Evolutionary conservation across 108 stramenopile species (phyloP), one percentile per base, ranked within the genome.

Genomic region (Fragilariopsis cylindrus): DNA sequence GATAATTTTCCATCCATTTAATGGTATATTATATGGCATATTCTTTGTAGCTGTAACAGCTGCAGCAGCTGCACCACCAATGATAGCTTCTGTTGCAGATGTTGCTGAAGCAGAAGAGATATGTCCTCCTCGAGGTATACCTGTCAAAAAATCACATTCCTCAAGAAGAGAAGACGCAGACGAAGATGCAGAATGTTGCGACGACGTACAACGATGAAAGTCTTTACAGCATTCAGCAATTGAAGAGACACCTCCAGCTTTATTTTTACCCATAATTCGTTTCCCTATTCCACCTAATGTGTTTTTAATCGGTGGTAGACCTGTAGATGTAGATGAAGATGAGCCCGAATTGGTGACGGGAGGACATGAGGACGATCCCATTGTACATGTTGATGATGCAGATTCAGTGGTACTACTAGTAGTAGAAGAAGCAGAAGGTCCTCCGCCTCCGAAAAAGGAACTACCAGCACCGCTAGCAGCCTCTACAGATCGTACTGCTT

Each of bases 1-100:
- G 47, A 96, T 90, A 16, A 89, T 83, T 73, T 96, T 96, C 95
- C 95, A 96, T 41, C 77, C 74, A 79, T 96, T 88, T 55, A 96
- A 71, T 21, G 91, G 92, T 60, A 96, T 81, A 41, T 83, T 83
- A 42, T 83, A 83, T 3, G 93, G 93, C 6, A 81, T 70, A 8
- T 74, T 47, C 16, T 64, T 53, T 15, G 67, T 54, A 9, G 57
- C 57, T 4, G 55, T 66, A 8, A 69, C 69, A 12, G 60, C 68
- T 21, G 57, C 67, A n/a, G 72, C 76, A n/a, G 21, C 73, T 7
- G 40, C 42, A 30, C 30, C 30, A 30, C 30, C 30, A 30, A 30
- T 30, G 30, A 30, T 30, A 30, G 30, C 30, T 30, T 30, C 30
- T 30, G 30, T 30, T 4, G 74, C 70, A 13, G 49, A 70, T 18